Evolutionary conservation across 2,329 filamentous ascomycete genomes (phyloP).

Genomic region (Ceratocystis huliohia): DNA sequence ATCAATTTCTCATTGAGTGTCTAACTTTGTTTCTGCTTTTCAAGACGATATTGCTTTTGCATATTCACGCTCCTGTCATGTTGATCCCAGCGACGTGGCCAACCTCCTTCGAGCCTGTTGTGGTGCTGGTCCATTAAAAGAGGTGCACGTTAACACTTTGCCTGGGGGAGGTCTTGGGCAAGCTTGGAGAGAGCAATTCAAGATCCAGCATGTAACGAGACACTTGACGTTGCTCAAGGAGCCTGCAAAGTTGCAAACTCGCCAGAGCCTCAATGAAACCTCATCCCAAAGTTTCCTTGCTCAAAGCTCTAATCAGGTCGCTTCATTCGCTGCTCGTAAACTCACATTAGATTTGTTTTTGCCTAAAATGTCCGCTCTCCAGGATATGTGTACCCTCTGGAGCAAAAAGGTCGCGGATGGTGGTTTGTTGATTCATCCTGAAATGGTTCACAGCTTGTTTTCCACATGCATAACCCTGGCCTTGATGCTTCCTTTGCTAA

Average conservation of each 20-base stretch:
- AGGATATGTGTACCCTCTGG: slow-evolving; percentile 37
- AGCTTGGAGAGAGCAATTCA: slow-evolving; percentile 34
- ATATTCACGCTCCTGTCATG: slow-evolving; percentile 50
- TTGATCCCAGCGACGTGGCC: slow-evolving; percentile 52
- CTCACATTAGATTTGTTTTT: slow-evolving; percentile 42
- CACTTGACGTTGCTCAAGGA: slow-evolving; percentile 44
- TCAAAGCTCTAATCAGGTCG: slow-evolving; percentile 26
- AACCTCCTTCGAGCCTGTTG: slow-evolving; percentile 59
- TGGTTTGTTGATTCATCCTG: slow-evolving; percentile 38
- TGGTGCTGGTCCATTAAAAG: slow-evolving; percentile 34
- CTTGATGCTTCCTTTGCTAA: slow-evolving; percentile 37
- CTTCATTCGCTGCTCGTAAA: slow-evolving; percentile 35
- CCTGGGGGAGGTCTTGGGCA: slow-evolving; percentile 40
- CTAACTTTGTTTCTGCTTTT: slow-evolving; percentile 18
- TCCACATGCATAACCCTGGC: slow-evolving; percentile 36
- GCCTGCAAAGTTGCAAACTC: slow-evolving; percentile 17
- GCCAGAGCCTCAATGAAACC: background rate
- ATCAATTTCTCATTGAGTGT: background rate
- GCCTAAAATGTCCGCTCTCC: slow-evolving; percentile 40
- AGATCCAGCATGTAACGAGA: slow-evolving; percentile 35
- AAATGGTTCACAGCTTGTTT: slow-evolving; percentile 41
- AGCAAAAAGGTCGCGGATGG: slow-evolving; percentile 34
- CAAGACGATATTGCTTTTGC: slow-evolving; percentile 55
- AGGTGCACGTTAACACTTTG: slow-evolving; percentile 27
- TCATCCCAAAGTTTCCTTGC: background rate